Conservation (phyloP, 2,329 filamentous ascomycete species). For the Phialophora macrospora region DNA sequence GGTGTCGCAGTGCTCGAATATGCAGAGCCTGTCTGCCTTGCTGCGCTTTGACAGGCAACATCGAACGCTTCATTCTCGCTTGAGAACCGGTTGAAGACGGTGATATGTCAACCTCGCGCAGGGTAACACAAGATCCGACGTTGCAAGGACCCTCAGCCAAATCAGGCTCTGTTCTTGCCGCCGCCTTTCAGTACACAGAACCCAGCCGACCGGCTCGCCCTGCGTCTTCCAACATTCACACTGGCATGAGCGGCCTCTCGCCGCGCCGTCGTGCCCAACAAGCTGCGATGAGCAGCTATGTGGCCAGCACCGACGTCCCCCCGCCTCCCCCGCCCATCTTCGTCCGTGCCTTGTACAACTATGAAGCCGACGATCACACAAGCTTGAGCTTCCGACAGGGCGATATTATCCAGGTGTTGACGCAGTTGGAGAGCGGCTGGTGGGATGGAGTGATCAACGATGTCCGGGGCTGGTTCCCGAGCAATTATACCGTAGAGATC, state of each 20-base stretch:
- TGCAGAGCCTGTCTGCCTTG: constrained; percentile 33
- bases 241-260: constrained; percentile 36
- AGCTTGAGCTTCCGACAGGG: constrained; percentile 96
- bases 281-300: constrained; percentile 57
- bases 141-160: constrained; percentile 30
- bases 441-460: constrained; percentile 99
- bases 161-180: constrained; percentile 40
- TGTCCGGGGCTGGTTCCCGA: constrained; percentile 97
- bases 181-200: constrained; percentile 51
- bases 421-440: constrained; percentile 97
- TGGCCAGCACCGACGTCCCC: constrained; percentile 50
- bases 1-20: constrained; percentile 27
- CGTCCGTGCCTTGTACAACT: constrained; percentile 95
- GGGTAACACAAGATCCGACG: constrained; percentile 31
- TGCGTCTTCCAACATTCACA: constrained; percentile 19
- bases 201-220: constrained; percentile 26
- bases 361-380: constrained; percentile 94
- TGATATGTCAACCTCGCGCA: constrained; percentile 32
- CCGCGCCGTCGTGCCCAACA: constrained; percentile 39
- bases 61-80: constrained; percentile 13
- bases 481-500: constrained; percentile 95
- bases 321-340: constrained; percentile 66
- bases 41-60: constrained; percentile 31
- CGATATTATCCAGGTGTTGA: constrained; percentile 98
- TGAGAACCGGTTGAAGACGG: constrained; percentile 14